Conservation (phyloP, 352 stramenopile genomes). For the Aphanomyces euteiches region DNA sequence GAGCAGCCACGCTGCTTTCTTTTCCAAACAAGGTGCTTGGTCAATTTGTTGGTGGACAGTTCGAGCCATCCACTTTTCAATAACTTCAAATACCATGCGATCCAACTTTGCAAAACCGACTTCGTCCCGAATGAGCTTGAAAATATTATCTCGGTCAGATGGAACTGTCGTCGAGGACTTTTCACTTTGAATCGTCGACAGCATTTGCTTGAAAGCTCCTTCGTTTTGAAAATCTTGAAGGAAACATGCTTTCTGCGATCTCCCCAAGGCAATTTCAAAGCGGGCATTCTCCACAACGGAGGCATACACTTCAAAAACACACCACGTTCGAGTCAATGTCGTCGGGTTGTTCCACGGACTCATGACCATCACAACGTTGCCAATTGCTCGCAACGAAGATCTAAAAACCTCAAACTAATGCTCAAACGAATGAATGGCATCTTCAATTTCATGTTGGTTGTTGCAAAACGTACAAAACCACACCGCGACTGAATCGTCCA, state of each 20-base stretch:
- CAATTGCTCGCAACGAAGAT: background rate
- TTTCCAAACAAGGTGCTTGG: background rate
- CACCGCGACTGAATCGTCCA: background rate
- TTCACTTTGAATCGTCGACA: background rate
- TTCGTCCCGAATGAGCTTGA: background rate
- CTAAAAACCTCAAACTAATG: background rate
- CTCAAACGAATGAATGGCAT: background rate
- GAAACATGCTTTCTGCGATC: background rate
- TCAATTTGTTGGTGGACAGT: background rate
- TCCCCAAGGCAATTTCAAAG: constrained; percentile 11
- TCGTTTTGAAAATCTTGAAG: background rate
- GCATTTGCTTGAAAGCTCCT: background rate
- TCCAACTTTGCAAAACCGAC: constrained; percentile 10
- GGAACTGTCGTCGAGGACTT: constrained; percentile 3
- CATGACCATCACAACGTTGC: constrained; percentile 12
- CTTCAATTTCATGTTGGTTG: constrained; percentile 11
- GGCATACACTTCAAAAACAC: constrained; percentile 16
- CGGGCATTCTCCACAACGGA: background rate
- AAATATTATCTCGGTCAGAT: constrained; percentile 7
- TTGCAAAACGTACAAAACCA: constrained; percentile 22
- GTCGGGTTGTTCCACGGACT: constrained; percentile 2
- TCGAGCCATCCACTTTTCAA: background rate
- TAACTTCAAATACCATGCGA: constrained; percentile 4
- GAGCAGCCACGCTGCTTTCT: background rate
- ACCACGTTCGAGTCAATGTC: constrained; percentile 3